A percentile compares a stretch with the other conserved stretches of the same genome.
Evolutionary conservation across 768 basidiomycete genomes (phyloP).

Genomic region (Boletus eberwhitei): DNA sequence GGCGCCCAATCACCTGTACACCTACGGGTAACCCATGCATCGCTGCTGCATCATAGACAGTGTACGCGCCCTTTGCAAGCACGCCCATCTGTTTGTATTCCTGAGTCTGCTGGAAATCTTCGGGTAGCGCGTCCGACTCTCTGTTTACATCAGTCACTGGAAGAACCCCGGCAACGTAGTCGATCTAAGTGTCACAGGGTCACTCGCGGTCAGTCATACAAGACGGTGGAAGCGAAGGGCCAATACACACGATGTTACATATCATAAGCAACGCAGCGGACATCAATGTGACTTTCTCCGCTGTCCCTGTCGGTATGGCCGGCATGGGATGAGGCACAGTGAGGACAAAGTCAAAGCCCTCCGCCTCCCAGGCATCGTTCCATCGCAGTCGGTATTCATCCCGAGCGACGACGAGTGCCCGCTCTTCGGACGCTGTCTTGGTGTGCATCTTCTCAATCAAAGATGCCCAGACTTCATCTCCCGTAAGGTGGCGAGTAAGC

Average conservation of each 20-base stretch:
- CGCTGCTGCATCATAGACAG: slow-evolving; percentile 53
- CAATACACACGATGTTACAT: slow-evolving; percentile 41
- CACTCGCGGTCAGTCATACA: background rate
- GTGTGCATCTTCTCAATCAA: slow-evolving; percentile 34
- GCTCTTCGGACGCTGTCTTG: slow-evolving; percentile 30
- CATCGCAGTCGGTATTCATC: slow-evolving; percentile 24
- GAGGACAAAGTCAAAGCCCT: slow-evolving; percentile 41
- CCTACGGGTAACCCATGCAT: slow-evolving; percentile 71
- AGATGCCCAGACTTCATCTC: slow-evolving; percentile 28
- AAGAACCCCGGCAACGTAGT: slow-evolving; percentile 57
- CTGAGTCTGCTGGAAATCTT: slow-evolving; percentile 24
- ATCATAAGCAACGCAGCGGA: slow-evolving; percentile 36
- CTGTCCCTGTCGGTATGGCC: slow-evolving; percentile 36
- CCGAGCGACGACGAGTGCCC: slow-evolving; percentile 26
- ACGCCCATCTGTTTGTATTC: slow-evolving; percentile 37
- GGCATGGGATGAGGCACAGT: slow-evolving; percentile 39
- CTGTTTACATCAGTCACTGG: slow-evolving; percentile 54
- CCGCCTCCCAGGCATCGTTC: slow-evolving; percentile 38
- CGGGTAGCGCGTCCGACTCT: slow-evolving; percentile 38
- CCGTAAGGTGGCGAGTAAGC: slow-evolving; percentile 31
- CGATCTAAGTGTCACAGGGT: slow-evolving; percentile 35
- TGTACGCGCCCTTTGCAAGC: slow-evolving; percentile 45
- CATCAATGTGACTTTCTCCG: slow-evolving; percentile 34
- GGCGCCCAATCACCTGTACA: slow-evolving; percentile 59
- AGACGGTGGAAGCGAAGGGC: background rate